Evolutionary conservation across 1,139 yeast genomes (phyloP).

Genomic region (Pichia sp.): DNA sequence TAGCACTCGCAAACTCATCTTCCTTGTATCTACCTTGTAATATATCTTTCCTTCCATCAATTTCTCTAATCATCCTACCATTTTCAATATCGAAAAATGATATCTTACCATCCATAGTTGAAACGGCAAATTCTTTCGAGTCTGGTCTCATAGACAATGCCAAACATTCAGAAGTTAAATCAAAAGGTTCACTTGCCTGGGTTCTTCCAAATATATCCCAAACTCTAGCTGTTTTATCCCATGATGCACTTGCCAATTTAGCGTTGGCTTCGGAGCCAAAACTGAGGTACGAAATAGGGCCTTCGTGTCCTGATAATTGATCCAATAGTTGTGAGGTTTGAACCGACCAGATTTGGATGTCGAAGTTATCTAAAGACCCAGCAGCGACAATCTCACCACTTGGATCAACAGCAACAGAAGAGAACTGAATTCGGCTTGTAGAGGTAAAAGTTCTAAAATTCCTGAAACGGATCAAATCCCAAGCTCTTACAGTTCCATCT

Average conservation of each 20-base stretch:
- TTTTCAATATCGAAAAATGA: constrained; percentile 77
- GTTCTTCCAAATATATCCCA: constrained; percentile 91
- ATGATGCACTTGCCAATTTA: constrained; percentile 82
- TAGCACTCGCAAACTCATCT: constrained; percentile 77
- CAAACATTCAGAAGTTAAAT: constrained; percentile 79
- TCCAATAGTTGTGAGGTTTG: constrained; percentile 92
- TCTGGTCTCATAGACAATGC: constrained; percentile 85
- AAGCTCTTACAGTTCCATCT: constrained; percentile 96
- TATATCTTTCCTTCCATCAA: constrained; percentile 85
- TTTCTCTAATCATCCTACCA: constrained; percentile 75
- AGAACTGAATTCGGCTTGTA: constrained; percentile 80
- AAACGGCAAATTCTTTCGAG: constrained; percentile 81
- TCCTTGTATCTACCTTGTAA: constrained; percentile 79
- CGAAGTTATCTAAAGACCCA: constrained; percentile 86
- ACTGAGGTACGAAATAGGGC: constrained; percentile 85
- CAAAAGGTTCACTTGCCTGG: constrained; percentile 86
- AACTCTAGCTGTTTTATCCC: constrained; percentile 92
- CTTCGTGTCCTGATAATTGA: constrained; percentile 87
- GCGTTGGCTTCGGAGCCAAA: constrained; percentile 71
- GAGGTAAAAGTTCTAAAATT: constrained; percentile 94
- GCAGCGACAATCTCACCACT: constrained; percentile 97
- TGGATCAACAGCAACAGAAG: constrained; percentile 90
- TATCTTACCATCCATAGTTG: constrained; percentile 86
- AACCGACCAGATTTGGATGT: constrained; percentile 94
- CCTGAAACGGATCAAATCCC: constrained; percentile 91